Base-by-base conservation (phyloP, 225 moss, liverwort and hornwort species). In the Physcomitrium patens region DNA sequence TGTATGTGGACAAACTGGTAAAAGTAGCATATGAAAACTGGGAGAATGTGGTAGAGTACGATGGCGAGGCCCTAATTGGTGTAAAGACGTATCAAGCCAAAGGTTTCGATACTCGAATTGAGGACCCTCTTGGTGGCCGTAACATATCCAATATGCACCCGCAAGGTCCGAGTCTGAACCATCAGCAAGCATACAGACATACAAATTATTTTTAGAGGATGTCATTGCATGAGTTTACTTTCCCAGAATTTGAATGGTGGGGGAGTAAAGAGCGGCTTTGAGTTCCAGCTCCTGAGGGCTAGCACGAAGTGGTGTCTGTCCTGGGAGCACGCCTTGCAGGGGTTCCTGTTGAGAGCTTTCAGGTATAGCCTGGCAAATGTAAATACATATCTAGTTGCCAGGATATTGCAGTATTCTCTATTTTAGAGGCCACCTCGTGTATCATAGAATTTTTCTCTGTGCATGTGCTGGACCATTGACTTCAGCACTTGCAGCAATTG, bases 1-100 rank as follows among this genome's bases (percentile, higher is more conserved):
- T 86, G 12, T 86, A 86, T 74, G 84, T 87, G 70, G 87, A 87
- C 77, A 87, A 87, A 17, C 81, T 87, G 27, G 87, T 87, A 2
- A 87, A 87, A 82, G 87, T 87, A 42, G 87, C 87, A 0, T 87
- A 87, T n/a, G 84, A 87, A 71, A 87, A 84, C 20, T 87, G 87
- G 87, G 87, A 87, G 84, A 87, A 87, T 65, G 87, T 87, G 74
- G 84, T 84, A 74, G 87, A 87, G 70, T 87, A 87, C 70, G 82
- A 87, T 71, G 87, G 84, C 26, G 84, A 87, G 75, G 87, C 87
- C 3, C 65, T 87, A 79, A 87, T 87, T 44, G 84, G 87, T 7
- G 84, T 87, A 9, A 84, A 87, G 66, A 78, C 84, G 31, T 84
- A 87, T 23, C 81, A 83, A 68, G 69, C 84, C 24, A 84, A 82